Base-by-base conservation (phyloP, 176 grass and related monocot genomes). In the Urochloa ruziziensis region DNA sequence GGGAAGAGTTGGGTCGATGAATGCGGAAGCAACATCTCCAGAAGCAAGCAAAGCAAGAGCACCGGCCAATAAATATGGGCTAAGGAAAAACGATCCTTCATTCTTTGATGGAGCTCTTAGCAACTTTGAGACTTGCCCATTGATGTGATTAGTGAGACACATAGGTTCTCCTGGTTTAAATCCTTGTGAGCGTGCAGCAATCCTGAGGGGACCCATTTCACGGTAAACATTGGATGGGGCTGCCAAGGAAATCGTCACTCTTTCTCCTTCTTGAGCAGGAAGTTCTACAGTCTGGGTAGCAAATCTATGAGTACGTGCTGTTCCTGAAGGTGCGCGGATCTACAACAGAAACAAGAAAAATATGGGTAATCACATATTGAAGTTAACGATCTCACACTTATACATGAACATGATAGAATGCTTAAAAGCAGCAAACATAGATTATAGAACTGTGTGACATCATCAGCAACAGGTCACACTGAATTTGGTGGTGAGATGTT, bases 191-290 rank as follows among this genome's bases (percentile, higher is more conserved):
- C 88, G 80, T 52, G 87, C 62, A n/a, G n/a, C 62, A 66, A 95
- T 88, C 79, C 86, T 93, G 15, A 98, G 63, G 62, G 93, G 87
- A 13, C 96, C 96, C 36, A 94, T 92, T 86, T 90, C 73, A 29
- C 80, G 87, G 77, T 93, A 95, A 53, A 88, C 60, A 79, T 86
- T 92, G 72, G 89, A 77, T 80, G 93, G 93, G 35, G 91, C 91
- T 21, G 93, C 91, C 73, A 98, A 79, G 16, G 91, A 93, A 83
- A 98, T 86, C 46, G 96, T 98, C 34, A 98, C 91, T 90, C 96
- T 87, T 88, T 98, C 91, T 84, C 93, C 93, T 95, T 86, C 91
- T 85, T 95, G 96, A 72, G 93, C 96, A 83, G 96, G 96, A 65
- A 98, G 89, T 40, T 94, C 85, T 36, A 86, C 75, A 27, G 83